Evolutionary conservation across 2,329 filamentous ascomycete species (phyloP), one percentile per base, ranked within the genome.

Genomic region (Alternaria panax): DNA sequence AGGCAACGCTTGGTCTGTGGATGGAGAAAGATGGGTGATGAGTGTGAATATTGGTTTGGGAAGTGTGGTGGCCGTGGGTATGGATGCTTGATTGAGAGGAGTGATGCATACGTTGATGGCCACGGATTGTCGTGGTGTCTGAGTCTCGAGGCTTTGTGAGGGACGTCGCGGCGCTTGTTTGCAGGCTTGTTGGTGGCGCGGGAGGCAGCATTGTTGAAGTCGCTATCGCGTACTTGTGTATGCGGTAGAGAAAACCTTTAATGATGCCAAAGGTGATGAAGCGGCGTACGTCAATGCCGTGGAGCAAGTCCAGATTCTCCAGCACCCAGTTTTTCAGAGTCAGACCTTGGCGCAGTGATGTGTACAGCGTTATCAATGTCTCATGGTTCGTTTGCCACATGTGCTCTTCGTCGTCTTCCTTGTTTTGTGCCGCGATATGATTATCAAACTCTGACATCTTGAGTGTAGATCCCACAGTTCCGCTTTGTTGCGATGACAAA

Each of bases 211-310:
- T 38, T 7, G 59, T 51, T 2, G 63, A 63, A 5, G 65, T 71
- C 12, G 85, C 87, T 54, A 96, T 87, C 27, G 92, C 91, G 75
- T 96, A 96, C 76, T 95, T 96, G 80, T 98, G 92, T 40, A 97
- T 90, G 32, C 95, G 88, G 78, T 97, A 97, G 24, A 99, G 80
- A 67, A 96, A 91, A 16, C 94, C 93, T 80, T 98, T 98, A 77
- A 98, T 96, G 59, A 97, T 86, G 57, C 94, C 95, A 72, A 98
- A 99, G 59, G 96, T 96, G 64, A 98, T 92, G 64, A 99, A 89
- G 27, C 95, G 89, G 12, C 95, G 88, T 55, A 97, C 88, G 76
- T 99, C 95, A 57, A 99, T 88, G 71, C 90, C 89, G 12, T 85
- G 83, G 8, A 97, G 84, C 38, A 91, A 81, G 40, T 90, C 86